Evolutionary conservation across 805 yeast genomes (phyloP).

Genomic region (Naumovozyma castellii): DNA sequence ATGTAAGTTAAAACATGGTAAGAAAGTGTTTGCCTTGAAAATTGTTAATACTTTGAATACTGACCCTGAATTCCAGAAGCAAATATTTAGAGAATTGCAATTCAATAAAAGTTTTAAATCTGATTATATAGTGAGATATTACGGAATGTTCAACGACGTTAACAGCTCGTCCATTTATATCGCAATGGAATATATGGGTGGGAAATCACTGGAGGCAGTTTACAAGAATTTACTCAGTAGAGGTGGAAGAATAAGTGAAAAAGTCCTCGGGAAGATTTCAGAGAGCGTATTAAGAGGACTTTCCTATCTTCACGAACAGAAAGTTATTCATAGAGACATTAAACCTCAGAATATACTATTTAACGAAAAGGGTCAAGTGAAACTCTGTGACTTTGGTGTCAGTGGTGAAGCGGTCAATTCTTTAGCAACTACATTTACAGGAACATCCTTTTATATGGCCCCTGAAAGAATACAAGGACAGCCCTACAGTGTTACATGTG

Average conservation of each 20-base stretch:
- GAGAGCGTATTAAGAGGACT: constrained; percentile 77
- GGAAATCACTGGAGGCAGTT: constrained; percentile 82
- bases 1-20: constrained; percentile 53
- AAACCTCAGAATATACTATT: constrained; percentile 89
- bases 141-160: constrained; percentile 81
- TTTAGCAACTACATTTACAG: constrained; percentile 91
- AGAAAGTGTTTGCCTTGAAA: constrained; percentile 72
- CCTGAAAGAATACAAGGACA: constrained; percentile 95
- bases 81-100: constrained; percentile 82
- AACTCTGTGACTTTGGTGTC: constrained; percentile 94
- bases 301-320: constrained; percentile 77
- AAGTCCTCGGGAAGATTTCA: constrained; percentile 83
- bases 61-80: constrained; percentile 80
- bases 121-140: constrained; percentile 80
- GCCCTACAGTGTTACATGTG: constrained; percentile 90
- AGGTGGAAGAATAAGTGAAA: constrained; percentile 86
- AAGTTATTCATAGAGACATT: constrained; percentile 89
- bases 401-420: constrained; percentile 95
- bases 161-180: constrained; percentile 75
- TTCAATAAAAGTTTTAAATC: constrained; percentile 76
- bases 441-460: constrained; percentile 97
- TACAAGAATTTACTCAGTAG: constrained; percentile 63
- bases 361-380: constrained; percentile 69
- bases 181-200: constrained; percentile 97
- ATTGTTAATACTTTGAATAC: constrained; percentile 36